These are phyloP conservation scores for Oryza rufipogon DNA, from an alignment of 176 grass and related monocot species.

Conservation along the genomic window DNA sequence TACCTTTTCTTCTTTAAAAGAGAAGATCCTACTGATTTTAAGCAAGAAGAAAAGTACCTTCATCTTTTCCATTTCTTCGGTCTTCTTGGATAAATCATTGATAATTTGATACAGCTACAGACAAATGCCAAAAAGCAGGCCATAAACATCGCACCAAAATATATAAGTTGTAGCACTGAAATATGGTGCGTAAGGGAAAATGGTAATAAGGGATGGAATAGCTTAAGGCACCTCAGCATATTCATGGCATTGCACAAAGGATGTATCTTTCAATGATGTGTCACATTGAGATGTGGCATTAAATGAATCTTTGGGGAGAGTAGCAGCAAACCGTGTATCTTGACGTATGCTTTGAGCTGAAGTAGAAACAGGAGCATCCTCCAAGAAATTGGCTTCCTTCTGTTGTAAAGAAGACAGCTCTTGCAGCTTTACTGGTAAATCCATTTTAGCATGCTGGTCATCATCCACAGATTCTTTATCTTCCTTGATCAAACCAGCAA, in stretches of 20 bases:
- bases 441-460: neutral
- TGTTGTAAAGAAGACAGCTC: slow-evolving; percentile 25
- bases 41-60: slow-evolving; percentile 52
- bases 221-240: slow-evolving; percentile 47
- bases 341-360: slow-evolving; percentile 16
- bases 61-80: slow-evolving; percentile 58
- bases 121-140: slow-evolving; percentile 37
- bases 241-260: neutral
- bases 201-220: slow-evolving; percentile 20
- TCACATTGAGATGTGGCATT: slow-evolving; percentile 17
- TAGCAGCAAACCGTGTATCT: slow-evolving; percentile 21
- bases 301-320: neutral
- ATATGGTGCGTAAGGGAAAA: neutral
- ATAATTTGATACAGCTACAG: slow-evolving; percentile 64
- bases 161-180: slow-evolving; percentile 23
- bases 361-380: slow-evolving; percentile 16
- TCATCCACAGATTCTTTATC: slow-evolving; percentile 15
- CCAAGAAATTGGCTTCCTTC: slow-evolving; percentile 8
- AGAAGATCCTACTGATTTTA: slow-evolving; percentile 28
- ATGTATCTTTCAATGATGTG: slow-evolving; percentile 9
- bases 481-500: slow-evolving; percentile 37
- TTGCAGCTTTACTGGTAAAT: slow-evolving; percentile 38
- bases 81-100: slow-evolving; percentile 53
- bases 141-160: neutral
- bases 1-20: slow-evolving; percentile 16